Conservation (phyloP, 805 yeast genomes). For the Danielia oregonensis region DNA sequence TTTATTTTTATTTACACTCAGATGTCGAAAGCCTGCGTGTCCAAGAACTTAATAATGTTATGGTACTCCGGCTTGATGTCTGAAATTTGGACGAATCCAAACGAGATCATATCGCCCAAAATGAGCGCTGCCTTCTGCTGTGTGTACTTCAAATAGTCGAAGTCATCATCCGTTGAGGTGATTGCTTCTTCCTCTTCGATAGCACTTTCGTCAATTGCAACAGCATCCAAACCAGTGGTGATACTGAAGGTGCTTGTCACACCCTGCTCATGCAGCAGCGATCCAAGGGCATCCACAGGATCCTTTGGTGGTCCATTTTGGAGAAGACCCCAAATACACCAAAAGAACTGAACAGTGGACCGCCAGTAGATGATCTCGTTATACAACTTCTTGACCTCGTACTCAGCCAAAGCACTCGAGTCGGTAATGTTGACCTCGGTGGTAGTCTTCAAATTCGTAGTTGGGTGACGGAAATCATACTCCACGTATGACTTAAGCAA, state of each 20-base stretch:
- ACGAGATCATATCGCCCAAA: constrained; percentile 67
- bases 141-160: constrained; percentile 75
- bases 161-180: constrained; percentile 52
- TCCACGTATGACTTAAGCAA: constrained; percentile 77
- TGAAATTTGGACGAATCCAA: constrained; percentile 45
- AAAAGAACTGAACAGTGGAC: constrained; percentile 68
- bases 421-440: constrained; percentile 12
- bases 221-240: constrained; percentile 50
- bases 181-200: constrained; percentile 31
- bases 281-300: constrained; percentile 13
- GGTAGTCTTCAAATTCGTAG: constrained; percentile 26
- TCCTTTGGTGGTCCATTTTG: constrained; percentile 52
- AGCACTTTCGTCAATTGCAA: constrained; percentile 21
- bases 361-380: constrained; percentile 77
- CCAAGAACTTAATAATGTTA: constrained; percentile 37
- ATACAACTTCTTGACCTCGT: constrained; percentile 48
- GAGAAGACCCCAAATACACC: constrained; percentile 92
- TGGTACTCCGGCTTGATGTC: constrained; percentile 23
- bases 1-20: not conserved
- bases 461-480: constrained; percentile 42
- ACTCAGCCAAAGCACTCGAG: constrained; percentile 25
- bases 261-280: constrained; percentile 28
- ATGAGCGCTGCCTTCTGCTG: constrained; percentile 69
- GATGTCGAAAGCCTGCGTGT: constrained; percentile 19
- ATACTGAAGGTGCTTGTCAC: constrained; percentile 39